Evolutionary conservation across 192 early-diverging fungal genomes (phyloP), one percentile per base, ranked within the genome.

Genomic region (Cladochytrium replicatum): DNA sequence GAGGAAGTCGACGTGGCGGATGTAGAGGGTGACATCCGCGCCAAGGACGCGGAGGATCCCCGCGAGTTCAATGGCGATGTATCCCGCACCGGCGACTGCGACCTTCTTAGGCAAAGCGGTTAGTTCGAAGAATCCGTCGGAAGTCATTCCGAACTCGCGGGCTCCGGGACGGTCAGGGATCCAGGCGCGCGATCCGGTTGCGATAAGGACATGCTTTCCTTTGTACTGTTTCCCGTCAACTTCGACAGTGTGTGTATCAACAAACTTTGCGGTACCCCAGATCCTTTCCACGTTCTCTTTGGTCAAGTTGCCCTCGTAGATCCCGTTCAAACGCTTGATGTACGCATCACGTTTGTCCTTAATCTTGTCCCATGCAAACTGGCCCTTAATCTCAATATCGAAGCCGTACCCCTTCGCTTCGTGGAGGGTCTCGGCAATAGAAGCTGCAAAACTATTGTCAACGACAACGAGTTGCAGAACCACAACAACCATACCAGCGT

Each of bases 31-130:
- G 27, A 86, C 84, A 23, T 91, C 68, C 1, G 85, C 64, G 41
- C 96, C 96, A n/a, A 96, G 73, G 29, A 82, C 67, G 47, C 85
- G 65, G 67, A 97, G 91, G 50, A 99, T 87, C 28, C 92, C 90
- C 5, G 90, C 93, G 6, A 99, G 68, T 60, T 99, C 96, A 41
- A 99, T 68, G 50, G 88, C 96, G 67, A 99, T 99, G 63, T 99
- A 99, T 2, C 93, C 90, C 6, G 89, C 86, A 23, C 89, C 89
- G 21, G 86, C 79, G 21, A 91, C 82, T 17, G 82, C 76, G n/a
- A 93, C 87, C 61, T 83, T 80, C 72, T 92, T 90, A 41, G 95
- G 95, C 63, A 90, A 78, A 25, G 83, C 49, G 50, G 89, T 82
- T 31, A 99, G 72, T 27, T 91, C 86, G 74, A 99, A 99, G 72